Evolutionary conservation across 331 rosid genomes (phyloP).

Genomic region (Erythrophleum ivorense): DNA sequence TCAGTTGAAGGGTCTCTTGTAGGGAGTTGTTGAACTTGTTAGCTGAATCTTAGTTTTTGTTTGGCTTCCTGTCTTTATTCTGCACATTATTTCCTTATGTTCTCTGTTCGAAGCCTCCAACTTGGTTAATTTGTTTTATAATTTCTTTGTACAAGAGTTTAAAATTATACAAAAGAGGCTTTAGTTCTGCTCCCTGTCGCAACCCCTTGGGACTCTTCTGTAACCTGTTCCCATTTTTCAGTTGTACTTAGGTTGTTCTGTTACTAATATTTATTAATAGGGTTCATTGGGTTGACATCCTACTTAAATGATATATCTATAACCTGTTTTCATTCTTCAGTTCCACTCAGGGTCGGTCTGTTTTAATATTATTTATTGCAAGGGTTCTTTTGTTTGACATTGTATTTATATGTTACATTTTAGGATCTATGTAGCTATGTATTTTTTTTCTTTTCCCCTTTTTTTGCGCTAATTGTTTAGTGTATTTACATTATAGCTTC

Average conservation of each 20-base stretch:
- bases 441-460: neutral
- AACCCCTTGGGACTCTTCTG: neutral
- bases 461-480: neutral
- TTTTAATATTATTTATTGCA: neutral
- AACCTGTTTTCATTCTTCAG: neutral
- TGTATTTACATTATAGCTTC: neutral
- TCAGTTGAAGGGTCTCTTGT: slow-evolving; percentile 13
- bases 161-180: neutral
- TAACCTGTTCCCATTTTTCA: neutral
- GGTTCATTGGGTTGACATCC: neutral
- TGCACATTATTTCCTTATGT: neutral
- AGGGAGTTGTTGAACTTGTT: neutral
- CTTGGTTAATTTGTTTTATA: neutral
- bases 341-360: neutral
- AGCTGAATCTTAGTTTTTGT: neutral
- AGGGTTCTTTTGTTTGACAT: neutral
- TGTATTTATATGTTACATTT: neutral
- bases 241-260: neutral
- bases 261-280: neutral
- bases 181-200: neutral
- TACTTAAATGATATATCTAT: neutral
- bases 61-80: neutral
- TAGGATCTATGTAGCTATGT: neutral
- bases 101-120: neutral
- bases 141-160: neutral